phyloP scores from a whole-genome alignment of 2,329 filamentous ascomycete genomes.

The Aureobasidium uvarum region DNA sequence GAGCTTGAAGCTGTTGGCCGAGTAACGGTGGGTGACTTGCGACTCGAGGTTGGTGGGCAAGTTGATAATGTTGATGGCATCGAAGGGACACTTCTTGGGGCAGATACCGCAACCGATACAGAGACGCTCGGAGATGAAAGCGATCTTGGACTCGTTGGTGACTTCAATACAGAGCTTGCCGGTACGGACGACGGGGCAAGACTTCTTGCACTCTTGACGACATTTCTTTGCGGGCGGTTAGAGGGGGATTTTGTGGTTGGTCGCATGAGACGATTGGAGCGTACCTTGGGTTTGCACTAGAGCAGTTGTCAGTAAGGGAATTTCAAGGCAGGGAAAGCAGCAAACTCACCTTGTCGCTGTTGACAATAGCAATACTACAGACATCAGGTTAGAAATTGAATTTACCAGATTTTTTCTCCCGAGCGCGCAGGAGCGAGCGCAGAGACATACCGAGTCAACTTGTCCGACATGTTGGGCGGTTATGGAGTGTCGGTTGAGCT shows the following conservation, averaged over 20 bases:
- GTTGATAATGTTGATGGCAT: conserved; percentile 99
- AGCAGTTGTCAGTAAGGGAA: conserved; percentile 6
- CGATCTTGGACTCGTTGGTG: conserved; percentile 79
- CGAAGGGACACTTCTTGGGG: conserved; percentile 98
- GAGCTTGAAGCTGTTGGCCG: conserved; percentile 99
- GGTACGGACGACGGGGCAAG: conserved; percentile 93
- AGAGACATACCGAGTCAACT: conserved; percentile 77
- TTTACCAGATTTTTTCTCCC: conserved; percentile 26
- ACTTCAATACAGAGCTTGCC: conserved; percentile 99
- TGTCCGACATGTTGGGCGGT: conserved; percentile 70
- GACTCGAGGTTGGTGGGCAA: conserved; percentile 98
- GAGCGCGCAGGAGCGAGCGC: neutral
- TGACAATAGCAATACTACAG: conserved; percentile 94
- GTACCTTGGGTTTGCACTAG: conserved; percentile 85
- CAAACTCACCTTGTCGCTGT: conserved; percentile 80
- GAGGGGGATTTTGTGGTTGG: conserved; percentile 27
- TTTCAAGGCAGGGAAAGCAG: conserved; percentile 30
- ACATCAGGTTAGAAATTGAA: conserved; percentile 26
- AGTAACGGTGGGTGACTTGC: conserved; percentile 97
- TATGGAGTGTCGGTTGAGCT: neutral
- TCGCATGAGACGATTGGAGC: neutral
- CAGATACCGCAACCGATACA: conserved; percentile 99
- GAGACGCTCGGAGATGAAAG: conserved; percentile 94
- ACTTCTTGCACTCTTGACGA: conserved; percentile 98
- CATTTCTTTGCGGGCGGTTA: conserved; percentile 67